Evolutionary conservation across 805 yeast genomes (phyloP).

Genomic region (Debaryomyces castellii): DNA sequence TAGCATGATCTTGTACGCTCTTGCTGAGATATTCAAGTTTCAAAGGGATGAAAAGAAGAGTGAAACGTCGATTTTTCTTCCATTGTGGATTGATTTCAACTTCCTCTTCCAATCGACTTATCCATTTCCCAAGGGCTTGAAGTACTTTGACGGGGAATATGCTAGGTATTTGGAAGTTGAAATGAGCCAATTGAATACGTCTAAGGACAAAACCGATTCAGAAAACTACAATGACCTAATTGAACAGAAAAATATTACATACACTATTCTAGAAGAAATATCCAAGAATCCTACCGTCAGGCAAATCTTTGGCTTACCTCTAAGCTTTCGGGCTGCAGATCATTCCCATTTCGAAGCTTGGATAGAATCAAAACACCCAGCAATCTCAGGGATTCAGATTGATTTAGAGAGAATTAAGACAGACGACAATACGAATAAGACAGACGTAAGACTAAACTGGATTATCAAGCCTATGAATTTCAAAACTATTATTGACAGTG

Average conservation of each 20-base stretch:
- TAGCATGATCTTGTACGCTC: constrained; percentile 23
- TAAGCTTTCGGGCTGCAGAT: constrained; percentile 12
- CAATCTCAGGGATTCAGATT: constrained; percentile 29
- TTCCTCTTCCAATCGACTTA: constrained; percentile 22
- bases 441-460: constrained; percentile 19
- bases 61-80: constrained; percentile 17
- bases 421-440: not conserved
- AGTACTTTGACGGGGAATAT: constrained; percentile 24
- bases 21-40: constrained; percentile 14
- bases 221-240: constrained; percentile 12
- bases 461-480: constrained; percentile 24
- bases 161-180: constrained; percentile 11
- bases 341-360: constrained; percentile 22
- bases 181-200: constrained; percentile 11
- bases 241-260: constrained; percentile 22
- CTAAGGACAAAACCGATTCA: constrained; percentile 4
- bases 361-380: constrained; percentile 28
- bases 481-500: constrained; percentile 14
- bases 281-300: constrained; percentile 20
- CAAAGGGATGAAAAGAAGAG: constrained; percentile 6
- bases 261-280: constrained; percentile 25
- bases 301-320: constrained; percentile 29
- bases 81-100: constrained; percentile 25
- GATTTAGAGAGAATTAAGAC: constrained; percentile 6
- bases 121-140: constrained; percentile 24